Evolutionary conservation across 805 yeast genomes (phyloP), one percentile per base, ranked within the genome.

Genomic region (Hanseniaspora clermontiae): DNA sequence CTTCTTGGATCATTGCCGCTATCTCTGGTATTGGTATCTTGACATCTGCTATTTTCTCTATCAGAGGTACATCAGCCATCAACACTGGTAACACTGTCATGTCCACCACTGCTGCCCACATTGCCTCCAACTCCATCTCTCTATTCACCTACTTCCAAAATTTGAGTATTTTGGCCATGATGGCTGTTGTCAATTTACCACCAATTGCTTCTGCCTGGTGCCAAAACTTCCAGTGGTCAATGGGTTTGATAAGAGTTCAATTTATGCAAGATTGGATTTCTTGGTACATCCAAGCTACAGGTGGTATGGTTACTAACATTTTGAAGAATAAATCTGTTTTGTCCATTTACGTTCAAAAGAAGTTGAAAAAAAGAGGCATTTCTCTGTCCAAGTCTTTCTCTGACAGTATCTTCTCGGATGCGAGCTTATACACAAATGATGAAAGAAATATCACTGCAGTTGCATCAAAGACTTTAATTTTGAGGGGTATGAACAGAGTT

Each of bases 191-290:
- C 20, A 74, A 80, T 59, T 86, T 88, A 20, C 98, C 98, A 1
- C 98, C 98, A 2, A 90, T 93, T 62, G 97, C 97, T 5, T 88
- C 95, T 2, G 90, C 97, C 2, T 91, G 98, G 98, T 82, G 95
- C 36, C 96, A 91, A 70, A 93, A 91, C 72, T 93, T 93, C 74
- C 82, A 81, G 70, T 91, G 97, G 97, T 82, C 97, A 1, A 79
- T 91, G 79, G 98, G 98, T 49, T 83, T 91, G 61, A 86, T 93
- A 63, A 77, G 78, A 55, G 80, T 82, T 8, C 69, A 71, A 14
- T 87, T 89, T 64, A 84, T 91, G 80, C 96, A 90, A 68, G 68
- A 74, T 45, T 85, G 88, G 60, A 84, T 93, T 61, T 79, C 83
- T 67, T 91, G 98, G 98, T 91, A 91, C 68, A 83, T 91, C 53